Conservation (phyloP, 1,284 basidiomycete species). For the Melampsora occidentalis region DNA sequence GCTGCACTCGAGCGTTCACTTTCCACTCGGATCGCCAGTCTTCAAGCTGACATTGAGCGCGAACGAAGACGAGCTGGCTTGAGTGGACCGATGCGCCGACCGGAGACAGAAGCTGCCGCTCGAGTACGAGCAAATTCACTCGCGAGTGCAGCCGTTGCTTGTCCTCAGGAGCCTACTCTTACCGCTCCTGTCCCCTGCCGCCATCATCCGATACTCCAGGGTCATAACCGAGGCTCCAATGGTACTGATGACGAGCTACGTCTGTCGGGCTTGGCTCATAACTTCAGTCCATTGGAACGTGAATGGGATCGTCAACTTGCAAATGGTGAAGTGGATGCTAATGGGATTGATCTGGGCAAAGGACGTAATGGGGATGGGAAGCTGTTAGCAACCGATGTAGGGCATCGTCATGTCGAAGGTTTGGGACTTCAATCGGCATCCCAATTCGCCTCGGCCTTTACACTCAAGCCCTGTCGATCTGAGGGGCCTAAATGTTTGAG, state of each 20-base stretch:
- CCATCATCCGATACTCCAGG: background rate
- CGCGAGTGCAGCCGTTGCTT: background rate
- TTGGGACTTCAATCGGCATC: slow-evolving; percentile 27
- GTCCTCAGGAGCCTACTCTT: background rate
- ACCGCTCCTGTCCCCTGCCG: background rate
- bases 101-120: slow-evolving; percentile 28
- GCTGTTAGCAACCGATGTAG: slow-evolving; percentile 15
- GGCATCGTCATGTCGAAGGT: slow-evolving; percentile 31
- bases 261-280: background rate
- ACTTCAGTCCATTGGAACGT: slow-evolving; percentile 15
- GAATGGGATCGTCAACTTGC: slow-evolving; percentile 36
- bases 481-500: no score
- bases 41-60: slow-evolving; percentile 33
- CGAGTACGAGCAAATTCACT: slow-evolving; percentile 1
- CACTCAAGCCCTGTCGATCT: no score
- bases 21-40: slow-evolving; percentile 25
- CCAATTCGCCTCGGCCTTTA: background rate
- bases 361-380: background rate
- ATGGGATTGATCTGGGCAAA: slow-evolving; percentile 16
- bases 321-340: slow-evolving; percentile 26
- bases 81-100: slow-evolving; percentile 21
- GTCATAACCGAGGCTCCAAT: background rate
- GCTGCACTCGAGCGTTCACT: slow-evolving; percentile 34
- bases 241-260: background rate
- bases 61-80: slow-evolving; percentile 16